Percentiles rank a stretch among this genome's conserved stretches.
Evolutionary conservation across 2,329 filamentous ascomycete genomes (phyloP).

Genomic region (Neopestalotiopsis rosae): DNA sequence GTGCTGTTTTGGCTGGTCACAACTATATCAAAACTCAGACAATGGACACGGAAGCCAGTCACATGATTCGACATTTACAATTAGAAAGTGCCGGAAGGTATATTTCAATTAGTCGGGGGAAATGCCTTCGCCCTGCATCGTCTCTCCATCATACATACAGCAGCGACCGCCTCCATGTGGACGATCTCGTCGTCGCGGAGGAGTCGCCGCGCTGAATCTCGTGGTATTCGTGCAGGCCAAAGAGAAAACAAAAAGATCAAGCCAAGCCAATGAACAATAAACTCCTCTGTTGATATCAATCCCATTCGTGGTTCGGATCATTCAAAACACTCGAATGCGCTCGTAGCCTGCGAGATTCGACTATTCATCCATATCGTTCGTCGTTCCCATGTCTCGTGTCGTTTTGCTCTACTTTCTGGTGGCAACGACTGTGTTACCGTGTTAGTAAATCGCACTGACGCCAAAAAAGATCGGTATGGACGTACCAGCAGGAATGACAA

Average conservation of each 20-base stretch:
- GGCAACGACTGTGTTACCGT: slow-evolving; percentile 45
- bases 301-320: slow-evolving; percentile 34
- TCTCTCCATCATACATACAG: slow-evolving; percentile 56
- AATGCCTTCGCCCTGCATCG: slow-evolving; percentile 46
- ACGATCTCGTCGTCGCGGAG: slow-evolving; percentile 22
- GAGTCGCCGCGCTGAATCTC: slow-evolving; percentile 30
- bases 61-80: background rate
- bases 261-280: slow-evolving; percentile 35
- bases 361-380: slow-evolving; percentile 28
- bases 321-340: slow-evolving; percentile 29
- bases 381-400: slow-evolving; percentile 33
- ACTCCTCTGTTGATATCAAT: slow-evolving; percentile 36
- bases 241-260: slow-evolving; percentile 40
- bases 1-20: too few relatives aligned
- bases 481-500: slow-evolving; percentile 91
- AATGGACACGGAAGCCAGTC: background rate
- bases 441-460: slow-evolving; percentile 29
- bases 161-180: slow-evolving; percentile 32
- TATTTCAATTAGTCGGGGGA: slow-evolving; percentile 51
- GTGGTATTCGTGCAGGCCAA: slow-evolving; percentile 35
- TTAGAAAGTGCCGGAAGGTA: slow-evolving; percentile 5
- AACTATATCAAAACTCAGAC: background rate
- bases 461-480: slow-evolving; percentile 25
- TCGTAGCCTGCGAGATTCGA: slow-evolving; percentile 42
- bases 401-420: slow-evolving; percentile 40